Percentiles rank a stretch among this genome's conserved stretches.
Evolutionary conservation across 768 basidiomycete species (phyloP).

Genomic region (Russula compacta): DNA sequence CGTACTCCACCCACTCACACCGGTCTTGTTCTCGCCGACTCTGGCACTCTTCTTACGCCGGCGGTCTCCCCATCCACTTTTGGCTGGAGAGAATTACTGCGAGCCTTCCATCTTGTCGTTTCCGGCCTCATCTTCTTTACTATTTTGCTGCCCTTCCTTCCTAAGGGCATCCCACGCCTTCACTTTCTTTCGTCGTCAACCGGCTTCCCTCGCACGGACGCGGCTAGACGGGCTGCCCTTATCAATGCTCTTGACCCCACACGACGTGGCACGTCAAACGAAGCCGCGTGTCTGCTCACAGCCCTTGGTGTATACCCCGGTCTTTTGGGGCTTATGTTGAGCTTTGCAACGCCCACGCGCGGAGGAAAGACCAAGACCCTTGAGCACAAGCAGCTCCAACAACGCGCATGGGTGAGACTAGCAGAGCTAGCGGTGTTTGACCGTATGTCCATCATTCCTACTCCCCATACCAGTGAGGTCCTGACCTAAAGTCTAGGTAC

Average conservation of each 20-base stretch:
- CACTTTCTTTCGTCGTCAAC: not conserved
- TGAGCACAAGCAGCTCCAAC: slow-evolving; percentile 36
- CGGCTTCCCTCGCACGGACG: slow-evolving; percentile 9
- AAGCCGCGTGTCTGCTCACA: slow-evolving; percentile 31
- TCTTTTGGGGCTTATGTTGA: slow-evolving; percentile 29
- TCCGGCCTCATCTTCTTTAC: slow-evolving; percentile 54
- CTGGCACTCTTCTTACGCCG: slow-evolving; percentile 22
- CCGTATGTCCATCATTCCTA: slow-evolving; percentile 22
- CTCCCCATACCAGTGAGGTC: not conserved
- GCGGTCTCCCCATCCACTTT: slow-evolving; percentile 25
- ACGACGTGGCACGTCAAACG: slow-evolving; percentile 30
- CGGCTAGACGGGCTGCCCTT: slow-evolving; percentile 23
- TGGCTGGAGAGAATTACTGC: slow-evolving; percentile 46
- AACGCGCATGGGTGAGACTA: slow-evolving; percentile 41
- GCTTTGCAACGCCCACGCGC: slow-evolving; percentile 23
- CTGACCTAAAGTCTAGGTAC: slow-evolving; percentile 21
- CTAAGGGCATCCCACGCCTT: slow-evolving; percentile 19
- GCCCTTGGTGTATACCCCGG: slow-evolving; percentile 35
- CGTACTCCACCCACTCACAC: slow-evolving; percentile 40
- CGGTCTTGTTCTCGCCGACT: slow-evolving; percentile 46
- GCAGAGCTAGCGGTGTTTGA: slow-evolving; percentile 39
- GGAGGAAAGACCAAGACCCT: slow-evolving; percentile 24
- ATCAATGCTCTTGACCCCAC: slow-evolving; percentile 28
- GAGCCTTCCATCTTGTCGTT: slow-evolving; percentile 55
- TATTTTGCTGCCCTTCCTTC: slow-evolving; percentile 43